Evolutionary conservation across 2,329 filamentous ascomycete genomes (phyloP), one percentile per base, ranked within the genome.

Genomic region (Ascochyta clinopodiicola): DNA sequence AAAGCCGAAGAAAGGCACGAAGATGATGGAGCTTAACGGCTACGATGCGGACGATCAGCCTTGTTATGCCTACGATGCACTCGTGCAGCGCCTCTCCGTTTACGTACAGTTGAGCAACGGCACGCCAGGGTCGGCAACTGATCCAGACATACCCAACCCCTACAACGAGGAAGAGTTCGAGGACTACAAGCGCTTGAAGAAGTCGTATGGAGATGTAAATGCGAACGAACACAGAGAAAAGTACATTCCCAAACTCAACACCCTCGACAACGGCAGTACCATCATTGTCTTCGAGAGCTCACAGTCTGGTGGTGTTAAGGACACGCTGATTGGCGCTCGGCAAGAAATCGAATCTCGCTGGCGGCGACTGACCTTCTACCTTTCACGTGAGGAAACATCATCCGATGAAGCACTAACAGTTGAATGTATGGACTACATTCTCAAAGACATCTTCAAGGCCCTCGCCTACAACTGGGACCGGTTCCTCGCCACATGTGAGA

Each of bases 241-340:
- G 32, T 77, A 78, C 46, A 73, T 78, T 10, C 76, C 78, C 21
- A 75, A 75, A 19, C 69, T 80, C 2, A 64, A 77, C 19, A 75
- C 72, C 1, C 74, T 82, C 4, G 82, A 84, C 55, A 82, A 82
- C 43, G 76, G 70, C 22, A 74, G 67, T 54, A 81, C 80, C 0
- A 79, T 84, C 51, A 81, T 84, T 49, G 70, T 84, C 25, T 83
- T 84, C 56, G 82, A 84, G 56, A 78, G 80, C 43, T 80, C 80
- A 0, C 77, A 81, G 25, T 79, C 79, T 2, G 74, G 76, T 17
- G 75, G 73, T 10, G 77, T 81, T 24, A 74, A 80, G 34, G 79
- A 84, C 59, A 84, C 81, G 1, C 59, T 84, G 9, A 78, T 84
- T 19, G 72, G 78, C 2, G 80, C 82, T 3, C 74, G 81, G 13